Conservation (phyloP, 306 rosid species). For the Acacia confusa region DNA sequence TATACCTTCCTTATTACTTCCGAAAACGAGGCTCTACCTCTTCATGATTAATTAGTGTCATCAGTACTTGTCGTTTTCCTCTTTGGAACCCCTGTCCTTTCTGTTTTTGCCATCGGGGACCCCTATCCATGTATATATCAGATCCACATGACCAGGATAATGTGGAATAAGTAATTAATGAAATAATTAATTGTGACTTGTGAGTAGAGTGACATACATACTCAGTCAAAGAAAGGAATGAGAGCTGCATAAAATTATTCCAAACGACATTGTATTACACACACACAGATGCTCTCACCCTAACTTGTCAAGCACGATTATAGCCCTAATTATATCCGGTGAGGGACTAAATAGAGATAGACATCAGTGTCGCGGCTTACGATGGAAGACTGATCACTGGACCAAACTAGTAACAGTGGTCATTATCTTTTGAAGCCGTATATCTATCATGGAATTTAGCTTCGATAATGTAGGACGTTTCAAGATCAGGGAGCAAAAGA, state of each 20-base stretch:
- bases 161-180: background rate
- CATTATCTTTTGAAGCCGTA: background rate
- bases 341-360: background rate
- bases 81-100: background rate
- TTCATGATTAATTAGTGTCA: background rate
- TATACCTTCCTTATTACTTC: background rate
- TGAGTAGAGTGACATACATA: background rate
- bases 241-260: background rate
- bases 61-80: background rate
- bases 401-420: slow-evolving; percentile 15
- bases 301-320: background rate
- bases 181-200: background rate
- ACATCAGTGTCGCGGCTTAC: slow-evolving; percentile 17
- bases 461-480: slow-evolving; percentile 34
- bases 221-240: background rate
- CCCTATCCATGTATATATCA: too few species aligned
- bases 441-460: too few species aligned
- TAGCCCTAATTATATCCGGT: background rate
- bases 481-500: slow-evolving; percentile 35
- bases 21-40: background rate
- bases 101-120: too few species aligned
- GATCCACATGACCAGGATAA: background rate
- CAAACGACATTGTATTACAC: background rate
- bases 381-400: slow-evolving; percentile 33
- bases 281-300: background rate